These are phyloP conservation scores for Zizania latifolia DNA, from an alignment of 176 grass and related monocot genomes.

Conservation along the genomic window DNA sequence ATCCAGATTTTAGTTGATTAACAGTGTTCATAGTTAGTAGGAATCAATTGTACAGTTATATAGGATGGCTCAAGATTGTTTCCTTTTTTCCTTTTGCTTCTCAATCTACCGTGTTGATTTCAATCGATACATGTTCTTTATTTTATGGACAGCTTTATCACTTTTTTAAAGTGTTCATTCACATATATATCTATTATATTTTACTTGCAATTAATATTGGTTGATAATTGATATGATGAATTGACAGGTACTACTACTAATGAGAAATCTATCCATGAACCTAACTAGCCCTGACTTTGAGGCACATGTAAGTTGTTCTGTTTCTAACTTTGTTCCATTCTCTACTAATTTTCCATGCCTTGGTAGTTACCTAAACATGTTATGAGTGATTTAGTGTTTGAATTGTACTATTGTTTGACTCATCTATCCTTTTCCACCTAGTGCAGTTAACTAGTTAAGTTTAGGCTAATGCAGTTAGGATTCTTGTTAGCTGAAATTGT, in stretches of 20 bases:
- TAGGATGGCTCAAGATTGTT: not conserved
- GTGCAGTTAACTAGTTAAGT: not conserved
- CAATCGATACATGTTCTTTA: not conserved
- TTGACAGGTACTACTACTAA: constrained; percentile 76
- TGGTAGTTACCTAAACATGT: not conserved
- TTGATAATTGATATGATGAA: not conserved
- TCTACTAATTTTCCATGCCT: not conserved
- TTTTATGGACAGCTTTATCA: not conserved
- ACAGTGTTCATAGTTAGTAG: not conserved
- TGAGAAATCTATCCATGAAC: constrained; percentile 86
- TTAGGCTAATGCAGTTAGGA: not conserved
- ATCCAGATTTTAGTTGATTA: not conserved
- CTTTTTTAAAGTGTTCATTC: not conserved
- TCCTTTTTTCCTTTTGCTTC: not conserved
- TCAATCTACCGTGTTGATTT: not conserved
- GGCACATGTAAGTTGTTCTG: constrained; percentile 58
- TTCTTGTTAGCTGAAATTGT: not conserved
- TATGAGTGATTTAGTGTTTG: not conserved
- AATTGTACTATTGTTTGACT: not conserved
- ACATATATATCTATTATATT: not conserved
- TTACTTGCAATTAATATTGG: not conserved
- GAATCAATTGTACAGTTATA: not conserved
- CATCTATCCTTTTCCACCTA: not conserved
- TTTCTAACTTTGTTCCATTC: not conserved
- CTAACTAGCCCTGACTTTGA: constrained; percentile 80